A percentile compares a stretch with the other conserved stretches of the same genome.
Conservation (phyloP, 371 early-diverging fungal species). For the Mortierella sp. region DNA sequence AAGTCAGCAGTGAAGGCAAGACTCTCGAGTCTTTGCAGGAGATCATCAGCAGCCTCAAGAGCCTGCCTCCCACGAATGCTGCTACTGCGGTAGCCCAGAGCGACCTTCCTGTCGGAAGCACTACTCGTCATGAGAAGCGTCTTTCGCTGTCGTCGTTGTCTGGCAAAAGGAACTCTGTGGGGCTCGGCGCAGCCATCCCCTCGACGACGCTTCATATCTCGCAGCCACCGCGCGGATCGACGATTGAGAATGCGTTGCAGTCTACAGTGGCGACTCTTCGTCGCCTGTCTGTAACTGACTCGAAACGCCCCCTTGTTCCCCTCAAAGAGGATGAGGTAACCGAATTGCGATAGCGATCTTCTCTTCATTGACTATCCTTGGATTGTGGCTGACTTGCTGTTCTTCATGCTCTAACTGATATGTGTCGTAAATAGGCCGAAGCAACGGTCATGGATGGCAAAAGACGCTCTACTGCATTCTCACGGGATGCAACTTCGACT, state of each 20-base stretch:
- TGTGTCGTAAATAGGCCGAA: no score
- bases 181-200: slow-evolving; percentile 1
- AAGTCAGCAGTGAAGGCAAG: slow-evolving; percentile 23
- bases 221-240: slow-evolving; percentile 40
- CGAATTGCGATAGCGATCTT: background rate
- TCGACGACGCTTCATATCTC: slow-evolving; percentile 43
- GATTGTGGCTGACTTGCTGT: no score
- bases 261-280: slow-evolving; percentile 50
- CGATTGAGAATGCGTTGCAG: slow-evolving; percentile 38
- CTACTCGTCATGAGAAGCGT: slow-evolving; percentile 57
- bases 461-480: slow-evolving; percentile 36
- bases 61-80: slow-evolving; percentile 56
- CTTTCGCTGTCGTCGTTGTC: slow-evolving; percentile 54
- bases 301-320: slow-evolving; percentile 24
- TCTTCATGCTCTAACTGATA: no score
- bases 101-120: slow-evolving; percentile 5
- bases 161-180: slow-evolving; percentile 12
- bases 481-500: slow-evolving; percentile 2
- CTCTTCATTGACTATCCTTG: no score
- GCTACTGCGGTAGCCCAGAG: background rate
- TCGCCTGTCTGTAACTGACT: slow-evolving; percentile 39
- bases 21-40: slow-evolving; percentile 62
- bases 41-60: slow-evolving; percentile 67
- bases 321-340: slow-evolving; percentile 32
- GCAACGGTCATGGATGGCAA: slow-evolving; percentile 9